Conservation (phyloP, 1,284 basidiomycete species). For the Phlebopus sp. region DNA sequence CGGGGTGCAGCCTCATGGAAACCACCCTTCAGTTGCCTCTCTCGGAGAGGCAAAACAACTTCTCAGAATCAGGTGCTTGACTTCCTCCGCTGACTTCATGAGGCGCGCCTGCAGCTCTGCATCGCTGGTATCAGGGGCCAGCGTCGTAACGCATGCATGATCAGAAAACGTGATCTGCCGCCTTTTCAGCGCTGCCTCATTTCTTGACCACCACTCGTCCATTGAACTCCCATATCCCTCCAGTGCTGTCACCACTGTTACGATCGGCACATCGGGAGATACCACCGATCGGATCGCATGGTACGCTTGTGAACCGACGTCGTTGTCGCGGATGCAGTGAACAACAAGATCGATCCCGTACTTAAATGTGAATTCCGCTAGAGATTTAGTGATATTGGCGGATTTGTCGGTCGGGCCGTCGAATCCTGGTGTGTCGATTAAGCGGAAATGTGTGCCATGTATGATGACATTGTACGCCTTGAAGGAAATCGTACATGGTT, state of each 20-base stretch:
- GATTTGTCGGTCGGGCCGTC: constrained; percentile 30
- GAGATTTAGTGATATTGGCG: constrained; percentile 23
- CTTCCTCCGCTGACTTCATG: constrained; percentile 18
- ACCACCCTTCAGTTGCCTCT: constrained; percentile 21
- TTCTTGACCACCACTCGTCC: constrained; percentile 31
- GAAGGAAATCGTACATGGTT: constrained; percentile 27
- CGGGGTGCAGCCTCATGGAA: constrained; percentile 25
- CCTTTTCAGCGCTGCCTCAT: constrained; percentile 26
- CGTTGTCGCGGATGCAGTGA: constrained; percentile 27
- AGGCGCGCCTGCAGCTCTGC: constrained; percentile 22
- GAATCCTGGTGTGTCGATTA: constrained; percentile 30
- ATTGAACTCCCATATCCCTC: constrained; percentile 30
- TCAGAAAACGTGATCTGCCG: constrained; percentile 27
- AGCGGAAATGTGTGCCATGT: constrained; percentile 28
- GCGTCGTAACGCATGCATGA: constrained; percentile 29
- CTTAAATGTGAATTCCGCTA: constrained; percentile 28
- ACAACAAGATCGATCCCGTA: constrained; percentile 28
- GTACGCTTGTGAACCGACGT: constrained; percentile 30
- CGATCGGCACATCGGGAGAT: constrained; percentile 33
- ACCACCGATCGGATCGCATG: constrained; percentile 27
- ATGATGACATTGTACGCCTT: constrained; percentile 24
- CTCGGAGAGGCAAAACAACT: constrained; percentile 31
- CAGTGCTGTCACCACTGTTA: constrained; percentile 26
- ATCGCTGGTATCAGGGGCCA: constrained; percentile 20
- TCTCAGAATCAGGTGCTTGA: constrained; percentile 25